A percentile compares a stretch with the other conserved stretches of the same genome.
These are phyloP conservation scores for Sporobolomyces roseus DNA, from an alignment of 768 basidiomycete species.

Conservation along the genomic window DNA sequence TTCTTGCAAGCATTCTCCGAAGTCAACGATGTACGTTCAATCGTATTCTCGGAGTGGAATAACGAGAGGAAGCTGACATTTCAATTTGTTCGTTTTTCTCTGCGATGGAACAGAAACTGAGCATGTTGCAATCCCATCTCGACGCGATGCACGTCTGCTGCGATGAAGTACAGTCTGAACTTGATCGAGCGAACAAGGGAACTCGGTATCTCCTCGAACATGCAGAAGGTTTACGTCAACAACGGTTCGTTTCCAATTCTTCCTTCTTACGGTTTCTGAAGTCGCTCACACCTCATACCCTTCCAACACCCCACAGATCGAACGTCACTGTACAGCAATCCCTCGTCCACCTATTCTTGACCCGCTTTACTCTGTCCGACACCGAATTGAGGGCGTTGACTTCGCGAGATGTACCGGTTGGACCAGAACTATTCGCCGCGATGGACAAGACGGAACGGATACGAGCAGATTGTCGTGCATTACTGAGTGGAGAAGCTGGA, in stretches of 20 bases:
- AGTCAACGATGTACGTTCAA: conserved; percentile 68
- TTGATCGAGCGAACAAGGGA: conserved; percentile 40
- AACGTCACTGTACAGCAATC: conserved; percentile 34
- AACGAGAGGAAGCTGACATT: not conserved
- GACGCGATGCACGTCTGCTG: conserved; percentile 62
- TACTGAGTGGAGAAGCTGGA: conserved; percentile 65
- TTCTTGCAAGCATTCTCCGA: conserved; percentile 81
- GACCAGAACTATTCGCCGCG: conserved; percentile 69
- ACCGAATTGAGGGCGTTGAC: conserved; percentile 69
- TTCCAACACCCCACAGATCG: conserved; percentile 3
- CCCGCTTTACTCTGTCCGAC: conserved; percentile 75
- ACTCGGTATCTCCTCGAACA: conserved; percentile 45
- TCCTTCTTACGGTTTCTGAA: not conserved
- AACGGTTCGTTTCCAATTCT: conserved; percentile 45
- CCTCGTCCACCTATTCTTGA: conserved; percentile 71
- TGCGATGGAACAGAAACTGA: conserved; percentile 82
- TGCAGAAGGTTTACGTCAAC: conserved; percentile 48
- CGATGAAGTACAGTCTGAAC: conserved; percentile 42
- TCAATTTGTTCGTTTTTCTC: not conserved
- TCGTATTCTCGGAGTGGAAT: not conserved
- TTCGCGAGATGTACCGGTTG: conserved; percentile 73
- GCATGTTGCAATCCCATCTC: conserved; percentile 71
- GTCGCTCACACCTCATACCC: not conserved
- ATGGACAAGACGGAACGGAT: conserved; percentile 84
- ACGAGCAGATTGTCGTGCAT: conserved; percentile 73